These are phyloP conservation scores for Plantago major DNA, from an alignment of 257 asterid genomes.

Conservation along the genomic window DNA sequence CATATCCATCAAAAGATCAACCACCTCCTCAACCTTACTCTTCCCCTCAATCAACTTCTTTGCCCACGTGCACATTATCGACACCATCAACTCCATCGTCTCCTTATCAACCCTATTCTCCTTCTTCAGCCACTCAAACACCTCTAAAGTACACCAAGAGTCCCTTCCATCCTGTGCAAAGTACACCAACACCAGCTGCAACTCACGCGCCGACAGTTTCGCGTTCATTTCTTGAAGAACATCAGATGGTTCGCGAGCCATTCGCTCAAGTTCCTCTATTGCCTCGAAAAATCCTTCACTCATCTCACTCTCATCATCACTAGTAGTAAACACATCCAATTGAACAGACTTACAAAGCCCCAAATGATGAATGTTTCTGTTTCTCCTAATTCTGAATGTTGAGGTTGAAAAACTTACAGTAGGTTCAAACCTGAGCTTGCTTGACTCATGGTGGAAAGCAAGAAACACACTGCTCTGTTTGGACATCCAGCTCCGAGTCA, in stretches of 20 bases:
- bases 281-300: constrained; percentile 89
- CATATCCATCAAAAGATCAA: constrained; percentile 87
- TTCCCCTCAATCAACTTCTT: constrained; percentile 73
- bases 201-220: constrained; percentile 66
- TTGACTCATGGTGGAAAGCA: constrained; percentile 18
- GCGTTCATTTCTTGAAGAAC: constrained; percentile 91
- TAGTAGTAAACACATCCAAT: constrained; percentile 62
- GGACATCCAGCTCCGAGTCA: constrained; percentile 23
- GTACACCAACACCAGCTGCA: constrained; percentile 83
- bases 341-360: constrained; percentile 58
- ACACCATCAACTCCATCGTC: constrained; percentile 93
- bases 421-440: constrained; percentile 12
- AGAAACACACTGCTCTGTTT: constrained; percentile 22
- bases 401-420: background rate
- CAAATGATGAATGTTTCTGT: constrained; percentile 24
- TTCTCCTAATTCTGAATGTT: background rate
- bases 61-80: constrained; percentile 90
- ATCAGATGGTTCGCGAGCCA: constrained; percentile 93
- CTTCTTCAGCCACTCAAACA: constrained; percentile 92
- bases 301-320: constrained; percentile 82
- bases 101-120: constrained; percentile 93
- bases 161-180: constrained; percentile 97
- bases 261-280: constrained; percentile 84
- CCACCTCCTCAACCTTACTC: constrained; percentile 67
- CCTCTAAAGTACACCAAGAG: constrained; percentile 95